These are phyloP conservation scores for Dactylellina leptospora DNA, from an alignment of 2,329 filamentous ascomycete genomes.

Conservation along the genomic window DNA sequence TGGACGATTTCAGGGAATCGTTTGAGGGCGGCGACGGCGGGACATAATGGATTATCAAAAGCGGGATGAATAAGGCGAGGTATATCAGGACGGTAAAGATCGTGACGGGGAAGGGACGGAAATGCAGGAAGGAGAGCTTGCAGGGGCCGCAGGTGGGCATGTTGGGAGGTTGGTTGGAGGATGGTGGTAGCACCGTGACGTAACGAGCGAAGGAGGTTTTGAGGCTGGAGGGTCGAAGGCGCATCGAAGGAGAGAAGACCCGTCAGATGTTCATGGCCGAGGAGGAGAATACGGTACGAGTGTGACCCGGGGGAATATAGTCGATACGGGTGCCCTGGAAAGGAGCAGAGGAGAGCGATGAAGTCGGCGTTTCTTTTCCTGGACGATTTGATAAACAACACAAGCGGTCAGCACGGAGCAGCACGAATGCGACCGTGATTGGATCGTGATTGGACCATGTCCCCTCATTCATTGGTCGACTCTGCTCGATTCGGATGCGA, in stretches of 20 bases:
- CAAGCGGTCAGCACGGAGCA: too few species aligned
- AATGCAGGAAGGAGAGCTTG: constrained; percentile 60
- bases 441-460: too few species aligned
- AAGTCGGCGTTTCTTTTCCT: too few species aligned
- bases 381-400: too few species aligned
- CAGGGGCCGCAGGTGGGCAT: constrained; percentile 46
- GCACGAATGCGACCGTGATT: too few species aligned
- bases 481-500: neutral
- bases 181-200: constrained; percentile 31
- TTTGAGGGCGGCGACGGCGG: constrained; percentile 63
- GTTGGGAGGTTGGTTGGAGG: neutral
- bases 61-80: constrained; percentile 75
- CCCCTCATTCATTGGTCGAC: too few species aligned
- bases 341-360: too few species aligned
- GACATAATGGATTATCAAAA: constrained; percentile 78
- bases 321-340: too few species aligned
- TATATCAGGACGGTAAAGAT: constrained; percentile 80
- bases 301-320: too few species aligned
- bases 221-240: constrained; percentile 46
- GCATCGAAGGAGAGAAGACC: constrained; percentile 29
- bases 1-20: constrained; percentile 45
- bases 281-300: too few species aligned
- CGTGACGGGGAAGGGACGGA: constrained; percentile 81
- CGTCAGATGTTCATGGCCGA: constrained; percentile 32
- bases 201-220: constrained; percentile 50